A percentile compares a stretch with the other conserved stretches of the same genome.
phyloP scores from a whole-genome alignment of 208 protist species.

The Acanthamoeba healyi region DNA sequence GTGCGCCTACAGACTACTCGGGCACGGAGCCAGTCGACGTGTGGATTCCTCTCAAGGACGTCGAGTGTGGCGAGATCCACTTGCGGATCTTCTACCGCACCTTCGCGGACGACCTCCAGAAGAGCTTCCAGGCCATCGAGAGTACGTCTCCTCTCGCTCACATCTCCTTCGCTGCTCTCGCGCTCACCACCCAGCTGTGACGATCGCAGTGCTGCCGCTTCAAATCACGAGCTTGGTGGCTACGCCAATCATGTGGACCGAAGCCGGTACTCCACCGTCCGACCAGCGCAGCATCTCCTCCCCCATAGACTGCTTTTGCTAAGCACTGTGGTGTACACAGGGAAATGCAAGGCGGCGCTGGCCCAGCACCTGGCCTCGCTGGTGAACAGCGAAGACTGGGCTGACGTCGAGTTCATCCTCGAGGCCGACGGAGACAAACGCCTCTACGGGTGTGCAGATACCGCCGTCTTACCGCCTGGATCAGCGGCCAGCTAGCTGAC shows the following conservation, averaged over 20 bases:
- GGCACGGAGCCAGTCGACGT: background rate
- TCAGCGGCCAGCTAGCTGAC: too few relatives aligned
- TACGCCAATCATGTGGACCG: background rate
- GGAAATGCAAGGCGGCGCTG: background rate
- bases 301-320: too few relatives aligned
- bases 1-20: background rate
- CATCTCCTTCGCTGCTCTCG: too few relatives aligned
- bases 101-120: constrained; percentile 9
- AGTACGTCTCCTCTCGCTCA: too few relatives aligned
- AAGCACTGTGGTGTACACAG: too few relatives aligned
- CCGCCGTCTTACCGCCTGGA: too few relatives aligned
- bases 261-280: too few relatives aligned
- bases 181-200: too few relatives aligned
- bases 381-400: constrained; percentile 6
- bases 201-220: constrained; percentile 14
- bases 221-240: background rate
- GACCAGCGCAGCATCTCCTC: background rate
- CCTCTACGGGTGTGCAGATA: background rate
- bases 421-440: background rate
- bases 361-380: background rate
- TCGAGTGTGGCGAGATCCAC: constrained; percentile 3
- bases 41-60: background rate
- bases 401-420: constrained; percentile 28
- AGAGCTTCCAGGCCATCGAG: constrained; percentile 1
- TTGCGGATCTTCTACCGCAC: background rate